Conservation (phyloP, 352 stramenopile species). For the Globisporangium recalcitrans region DNA sequence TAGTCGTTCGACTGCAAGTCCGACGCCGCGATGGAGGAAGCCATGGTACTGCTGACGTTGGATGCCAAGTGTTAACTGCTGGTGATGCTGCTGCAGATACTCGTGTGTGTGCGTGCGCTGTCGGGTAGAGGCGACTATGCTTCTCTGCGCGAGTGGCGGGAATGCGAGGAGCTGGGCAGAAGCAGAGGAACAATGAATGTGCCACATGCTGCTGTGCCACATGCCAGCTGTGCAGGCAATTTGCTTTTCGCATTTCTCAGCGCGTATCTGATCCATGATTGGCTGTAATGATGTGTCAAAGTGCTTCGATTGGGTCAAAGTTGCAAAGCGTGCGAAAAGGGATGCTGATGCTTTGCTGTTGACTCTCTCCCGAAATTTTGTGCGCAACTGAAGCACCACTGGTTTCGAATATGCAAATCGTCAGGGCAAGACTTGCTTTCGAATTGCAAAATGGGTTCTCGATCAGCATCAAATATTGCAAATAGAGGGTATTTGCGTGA, state of each 20-base stretch:
- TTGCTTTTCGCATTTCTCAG: constrained; percentile 3
- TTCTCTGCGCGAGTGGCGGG: not conserved
- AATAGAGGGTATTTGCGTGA: not conserved
- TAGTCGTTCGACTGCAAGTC: constrained; percentile 76
- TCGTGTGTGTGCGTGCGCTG: not conserved
- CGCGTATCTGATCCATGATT: not conserved
- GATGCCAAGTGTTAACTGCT: not conserved
- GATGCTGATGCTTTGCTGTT: not conserved
- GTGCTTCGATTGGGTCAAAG: not conserved
- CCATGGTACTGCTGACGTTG: not conserved
- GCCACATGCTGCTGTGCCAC: not conserved
- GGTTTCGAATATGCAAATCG: not conserved
- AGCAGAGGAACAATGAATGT: not conserved
- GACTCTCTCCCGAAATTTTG: not conserved
- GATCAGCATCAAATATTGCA: not conserved
- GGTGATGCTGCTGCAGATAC: not conserved
- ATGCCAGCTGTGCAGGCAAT: not conserved
- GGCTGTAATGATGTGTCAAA: not conserved
- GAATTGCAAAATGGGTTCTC: not conserved
- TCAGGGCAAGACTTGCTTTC: not conserved
- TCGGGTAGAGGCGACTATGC: not conserved
- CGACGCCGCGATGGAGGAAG: constrained; percentile 18
- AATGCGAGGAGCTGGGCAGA: not conserved
- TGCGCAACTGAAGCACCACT: not conserved
- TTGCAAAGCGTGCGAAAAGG: not conserved